Evolutionary conservation across 352 stramenopile genomes (phyloP).

Genomic region (Aphanomyces stellatus): DNA sequence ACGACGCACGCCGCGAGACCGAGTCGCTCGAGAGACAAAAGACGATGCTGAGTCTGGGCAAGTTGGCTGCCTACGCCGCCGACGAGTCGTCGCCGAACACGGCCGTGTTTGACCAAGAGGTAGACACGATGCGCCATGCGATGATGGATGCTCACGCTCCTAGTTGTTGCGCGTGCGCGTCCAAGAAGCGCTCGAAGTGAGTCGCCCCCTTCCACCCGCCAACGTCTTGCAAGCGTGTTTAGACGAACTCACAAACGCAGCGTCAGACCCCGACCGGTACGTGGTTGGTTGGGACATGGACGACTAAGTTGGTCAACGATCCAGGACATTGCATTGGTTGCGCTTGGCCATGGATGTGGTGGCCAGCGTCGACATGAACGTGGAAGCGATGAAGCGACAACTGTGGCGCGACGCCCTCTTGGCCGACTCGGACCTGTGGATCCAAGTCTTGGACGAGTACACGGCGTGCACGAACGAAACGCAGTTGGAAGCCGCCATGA

Average conservation of each 20-base stretch:
- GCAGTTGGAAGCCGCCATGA: slow-evolving; percentile 52
- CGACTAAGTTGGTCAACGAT: slow-evolving; percentile 21
- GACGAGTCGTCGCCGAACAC: neutral
- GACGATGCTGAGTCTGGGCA: slow-evolving; percentile 68
- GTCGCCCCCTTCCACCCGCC: neutral
- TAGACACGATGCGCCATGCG: no score
- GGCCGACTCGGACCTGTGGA: slow-evolving; percentile 51
- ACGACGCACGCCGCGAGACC: slow-evolving; percentile 43
- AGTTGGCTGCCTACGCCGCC: slow-evolving; percentile 55
- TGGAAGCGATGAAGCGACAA: slow-evolving; percentile 32
- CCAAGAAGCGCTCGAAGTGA: neutral
- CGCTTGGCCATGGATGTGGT: neutral
- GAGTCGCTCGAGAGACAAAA: slow-evolving; percentile 51
- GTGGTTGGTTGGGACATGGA: slow-evolving; percentile 31
- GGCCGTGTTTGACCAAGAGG: neutral
- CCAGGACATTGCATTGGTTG: neutral
- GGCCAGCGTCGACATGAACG: slow-evolving; percentile 19
- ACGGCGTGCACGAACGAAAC: slow-evolving; percentile 50
- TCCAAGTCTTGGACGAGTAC: slow-evolving; percentile 40
- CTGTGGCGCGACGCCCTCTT: slow-evolving; percentile 54
- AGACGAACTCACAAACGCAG: neutral
- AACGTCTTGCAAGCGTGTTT: neutral
- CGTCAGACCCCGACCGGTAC: slow-evolving; percentile 28
- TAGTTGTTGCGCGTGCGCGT: neutral
- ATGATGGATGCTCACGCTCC: neutral